A percentile compares a stretch with the other conserved stretches of the same genome.
These are phyloP conservation scores for Raffaelea deltoideospora DNA, from an alignment of 2,329 filamentous ascomycete species.

Conservation along the genomic window DNA sequence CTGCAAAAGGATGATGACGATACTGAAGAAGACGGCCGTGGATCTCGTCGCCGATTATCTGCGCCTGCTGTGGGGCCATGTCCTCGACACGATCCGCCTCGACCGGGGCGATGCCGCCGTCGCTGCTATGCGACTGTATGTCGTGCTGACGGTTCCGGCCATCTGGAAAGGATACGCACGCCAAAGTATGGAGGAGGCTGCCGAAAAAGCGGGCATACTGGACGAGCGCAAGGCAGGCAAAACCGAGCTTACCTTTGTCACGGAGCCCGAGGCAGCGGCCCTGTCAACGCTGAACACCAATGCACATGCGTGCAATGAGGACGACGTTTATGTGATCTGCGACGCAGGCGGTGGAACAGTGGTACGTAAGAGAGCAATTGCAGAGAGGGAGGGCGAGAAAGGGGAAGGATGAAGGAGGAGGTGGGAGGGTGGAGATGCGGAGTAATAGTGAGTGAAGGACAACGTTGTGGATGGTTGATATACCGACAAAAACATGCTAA, in stretches of 20 bases:
- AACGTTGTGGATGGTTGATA: too few relatives aligned
- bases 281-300: constrained; percentile 22
- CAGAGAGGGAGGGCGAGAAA: too few relatives aligned
- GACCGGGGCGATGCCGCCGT: constrained; percentile 5
- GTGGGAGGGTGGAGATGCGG: too few relatives aligned
- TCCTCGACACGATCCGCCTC: constrained; percentile 11
- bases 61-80: constrained; percentile 18
- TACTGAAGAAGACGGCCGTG: constrained; percentile 6
- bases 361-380: too few relatives aligned
- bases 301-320: constrained; percentile 4
- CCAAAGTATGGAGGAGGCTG: constrained; percentile 20
- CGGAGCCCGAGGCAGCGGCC: constrained; percentile 30
- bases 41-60: constrained; percentile 20
- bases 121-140: constrained; percentile 14
- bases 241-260: constrained; percentile 20
- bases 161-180: constrained; percentile 28
- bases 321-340: constrained; percentile 13
- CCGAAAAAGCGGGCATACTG: constrained; percentile 21
- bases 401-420: too few relatives aligned
- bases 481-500: too few relatives aligned
- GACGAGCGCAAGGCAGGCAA: constrained; percentile 8
- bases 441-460: too few relatives aligned
- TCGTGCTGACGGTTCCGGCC: constrained; percentile 28
- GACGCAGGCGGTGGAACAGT: constrained; percentile 19
- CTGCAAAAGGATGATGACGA: constrained; percentile 2